A percentile compares a stretch with the other conserved stretches of the same genome.
Conservation (phyloP, 2,329 filamentous ascomycete genomes). For the Westerdykella aurantiaca region DNA sequence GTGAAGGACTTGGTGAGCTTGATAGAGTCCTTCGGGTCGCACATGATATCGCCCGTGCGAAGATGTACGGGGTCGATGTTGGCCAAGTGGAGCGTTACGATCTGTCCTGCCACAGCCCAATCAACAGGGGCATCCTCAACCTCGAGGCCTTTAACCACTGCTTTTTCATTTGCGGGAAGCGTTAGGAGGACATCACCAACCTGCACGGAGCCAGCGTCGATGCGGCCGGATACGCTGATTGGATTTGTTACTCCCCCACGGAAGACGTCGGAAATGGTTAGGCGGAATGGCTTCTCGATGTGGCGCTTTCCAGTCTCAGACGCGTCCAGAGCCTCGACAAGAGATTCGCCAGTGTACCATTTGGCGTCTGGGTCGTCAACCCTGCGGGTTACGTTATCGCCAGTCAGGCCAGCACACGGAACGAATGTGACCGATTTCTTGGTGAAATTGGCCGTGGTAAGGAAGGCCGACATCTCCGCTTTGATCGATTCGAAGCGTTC, state of each 20-base stretch:
- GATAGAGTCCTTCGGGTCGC: slow-evolving; percentile 62
- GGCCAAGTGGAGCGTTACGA: slow-evolving; percentile 73
- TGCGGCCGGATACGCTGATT: slow-evolving; percentile 75
- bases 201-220: slow-evolving; percentile 80
- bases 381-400: slow-evolving; percentile 71
- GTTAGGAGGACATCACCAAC: slow-evolving; percentile 73
- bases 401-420: slow-evolving; percentile 81
- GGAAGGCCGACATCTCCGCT: slow-evolving; percentile 75
- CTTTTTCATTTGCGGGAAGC: slow-evolving; percentile 75
- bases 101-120: slow-evolving; percentile 91
- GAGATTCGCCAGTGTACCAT: slow-evolving; percentile 77
- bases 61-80: slow-evolving; percentile 83
- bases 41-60: slow-evolving; percentile 75
- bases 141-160: slow-evolving; percentile 74
- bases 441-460: slow-evolving; percentile 76
- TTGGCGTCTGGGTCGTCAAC: slow-evolving; percentile 48
- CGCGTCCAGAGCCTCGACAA: slow-evolving; percentile 80
- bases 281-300: slow-evolving; percentile 71
- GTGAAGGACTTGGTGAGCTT: slow-evolving; percentile 67
- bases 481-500: slow-evolving; percentile 79
- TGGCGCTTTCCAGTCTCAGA: slow-evolving; percentile 67
- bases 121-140: slow-evolving; percentile 67
- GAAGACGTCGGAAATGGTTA: slow-evolving; percentile 86
- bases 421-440: slow-evolving; percentile 77
- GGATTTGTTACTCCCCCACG: slow-evolving; percentile 72